Base-by-base conservation (phyloP, 257 asterid species). In the Henckelia pumila region DNA sequence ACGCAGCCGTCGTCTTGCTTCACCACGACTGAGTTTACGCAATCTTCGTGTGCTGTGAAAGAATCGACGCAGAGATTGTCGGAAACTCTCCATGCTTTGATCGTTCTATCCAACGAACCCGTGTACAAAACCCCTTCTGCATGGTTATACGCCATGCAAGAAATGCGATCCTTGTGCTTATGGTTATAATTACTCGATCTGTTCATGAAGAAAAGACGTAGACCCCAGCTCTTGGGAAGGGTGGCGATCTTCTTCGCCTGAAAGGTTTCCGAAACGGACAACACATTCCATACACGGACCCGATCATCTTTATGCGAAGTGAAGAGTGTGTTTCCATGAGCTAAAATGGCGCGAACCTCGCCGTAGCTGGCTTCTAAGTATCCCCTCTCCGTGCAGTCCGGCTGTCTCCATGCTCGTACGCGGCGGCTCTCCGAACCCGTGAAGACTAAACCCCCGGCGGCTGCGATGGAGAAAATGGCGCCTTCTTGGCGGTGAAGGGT, bases 401-500 rank as follows among this genome's bases (percentile, higher is more conserved):
- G 97, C 50, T 87, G 97, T 22, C 91, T 73, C 96, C 96, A 89
- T 8, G 95, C 96, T 28, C 89, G 95, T 55, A 92, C 59, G 60
- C 95, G 87, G 44, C 79, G 47, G 77, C 95, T 84, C 47, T 85
- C 91, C 0, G 98, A 89, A 69, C 95, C 92, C 6, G 96, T 92
- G 66, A 87, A 89, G 60, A 89, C 89, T n/a, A 87, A 32, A 44
- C 96, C 95, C 14, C 75, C 74, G 6, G 86, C 65, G 57, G 82
- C 67, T 28, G 95, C 86, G 53, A 89, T 73, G 79, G 98, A 77
- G 64, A 79, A 80, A n/a, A 91, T 81, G 66, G 80, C 79, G 50
- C 98, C 95, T 7, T 89, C 98, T 9, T 85, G 92, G 80, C 95
- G 96, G 79, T 79, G 96, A 52, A 91, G 90, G 56, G 98, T 82